Evolutionary conservation across 352 stramenopile species (phyloP), one percentile per base, ranked within the genome.

Genomic region (Phytophthora pistaciae): DNA sequence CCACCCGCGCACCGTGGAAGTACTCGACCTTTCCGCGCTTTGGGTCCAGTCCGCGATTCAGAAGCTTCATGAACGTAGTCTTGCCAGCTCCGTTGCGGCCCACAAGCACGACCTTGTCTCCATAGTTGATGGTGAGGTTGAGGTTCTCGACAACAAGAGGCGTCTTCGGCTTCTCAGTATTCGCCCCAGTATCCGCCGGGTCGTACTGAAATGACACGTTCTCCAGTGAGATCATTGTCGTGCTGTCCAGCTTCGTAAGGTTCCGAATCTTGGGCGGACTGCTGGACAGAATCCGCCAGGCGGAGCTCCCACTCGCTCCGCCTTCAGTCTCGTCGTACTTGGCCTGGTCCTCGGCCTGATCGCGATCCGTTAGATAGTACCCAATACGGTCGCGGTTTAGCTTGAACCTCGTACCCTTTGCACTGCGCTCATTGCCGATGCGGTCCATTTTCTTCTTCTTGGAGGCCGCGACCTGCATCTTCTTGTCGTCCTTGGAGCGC

Each of bases 1-100:
- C 72, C 10, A 91, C 69, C 13, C 82, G 74, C 3, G 83, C 83
- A 14, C 80, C 77, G 23, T 87, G 78, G 52, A 88, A 85, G 33
- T 78, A 78, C 53, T 79, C 69, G 27, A 90, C 64, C 54, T 85
- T 85, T 6, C 81, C 82, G 10, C 59, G 29, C 11, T 75, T 76
- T 11, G 83, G 80, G 56, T 68, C 65, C 56, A 99, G 74, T 46
- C 91, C 86, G 10, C 93, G 86, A 27, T 88, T 87, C 55, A 99
- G 90, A 3, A 99, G 83, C 70, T 98, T 98, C 46, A 99, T 85
- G 18, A 99, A 78, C 1, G 96, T 99, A 14, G 94, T 98, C 71
- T 98, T 98, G 25, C 91, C 91, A 29, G 82, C 77, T 20, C 82
- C 80, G 48, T 91, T 89, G n/a, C 94, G 91, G 21, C 95, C 95